Percentiles rank a stretch among this genome's conserved stretches.
phyloP scores from a whole-genome alignment of 2,329 filamentous ascomycete genomes.

The Hypoxylon sp. region DNA sequence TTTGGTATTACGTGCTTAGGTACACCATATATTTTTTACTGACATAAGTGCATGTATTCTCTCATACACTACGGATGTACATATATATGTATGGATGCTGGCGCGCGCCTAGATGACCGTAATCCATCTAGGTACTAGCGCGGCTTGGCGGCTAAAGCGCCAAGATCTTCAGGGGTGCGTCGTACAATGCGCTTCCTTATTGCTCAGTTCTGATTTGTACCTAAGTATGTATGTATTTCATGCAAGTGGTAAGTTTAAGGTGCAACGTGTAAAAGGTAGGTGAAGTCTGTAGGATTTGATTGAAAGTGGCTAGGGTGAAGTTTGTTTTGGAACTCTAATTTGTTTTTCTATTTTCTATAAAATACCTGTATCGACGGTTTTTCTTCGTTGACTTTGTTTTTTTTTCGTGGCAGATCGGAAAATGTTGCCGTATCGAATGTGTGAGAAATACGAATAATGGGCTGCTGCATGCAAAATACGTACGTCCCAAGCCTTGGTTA shows the following conservation, averaged over 20 bases:
- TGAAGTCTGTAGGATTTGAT: background rate
- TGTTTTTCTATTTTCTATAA: background rate
- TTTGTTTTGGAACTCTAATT: conserved; percentile 9
- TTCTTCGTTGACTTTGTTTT: background rate
- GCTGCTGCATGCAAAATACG: conserved; percentile 9
- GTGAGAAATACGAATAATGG: conserved; percentile 13
- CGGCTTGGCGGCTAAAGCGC: conserved; percentile 36
- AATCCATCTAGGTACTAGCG: conserved; percentile 30
- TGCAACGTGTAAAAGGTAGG: background rate
- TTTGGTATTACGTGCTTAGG: background rate
- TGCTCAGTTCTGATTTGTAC: conserved; percentile 20
- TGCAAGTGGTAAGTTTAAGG: conserved; percentile 1
- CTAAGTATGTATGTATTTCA: background rate
- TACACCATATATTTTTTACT: background rate
- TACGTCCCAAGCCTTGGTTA: conserved; percentile 19
- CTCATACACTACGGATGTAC: background rate
- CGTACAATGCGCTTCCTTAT: conserved; percentile 16
- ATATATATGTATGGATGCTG: conserved; percentile 2
- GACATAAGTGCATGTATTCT: background rate
- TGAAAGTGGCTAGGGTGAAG: conserved; percentile 1
- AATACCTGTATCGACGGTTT: background rate
- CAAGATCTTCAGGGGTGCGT: conserved; percentile 45
- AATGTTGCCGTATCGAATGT: background rate
- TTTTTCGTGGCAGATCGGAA: background rate
- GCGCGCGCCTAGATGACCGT: conserved; percentile 38